Percentiles rank a stretch among this genome's conserved stretches.
phyloP scores from a whole-genome alignment of 73 alveolate genomes.

The Tetrahymena thermophila region DNA sequence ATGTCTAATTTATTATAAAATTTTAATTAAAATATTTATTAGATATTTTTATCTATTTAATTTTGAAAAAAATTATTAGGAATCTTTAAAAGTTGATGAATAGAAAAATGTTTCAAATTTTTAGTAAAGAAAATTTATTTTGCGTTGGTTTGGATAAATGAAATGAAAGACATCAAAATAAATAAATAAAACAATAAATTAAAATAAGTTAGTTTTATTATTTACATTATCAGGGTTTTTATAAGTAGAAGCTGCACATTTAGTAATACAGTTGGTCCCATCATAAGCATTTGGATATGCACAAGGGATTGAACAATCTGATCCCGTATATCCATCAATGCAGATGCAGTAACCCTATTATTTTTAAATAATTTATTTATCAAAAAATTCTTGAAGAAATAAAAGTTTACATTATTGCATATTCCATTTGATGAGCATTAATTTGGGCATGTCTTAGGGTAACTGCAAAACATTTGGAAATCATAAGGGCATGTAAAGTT shows the following conservation, averaged over 20 bases:
- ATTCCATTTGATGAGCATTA: neutral
- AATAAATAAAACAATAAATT: neutral
- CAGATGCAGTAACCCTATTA: neutral
- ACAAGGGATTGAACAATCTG: neutral
- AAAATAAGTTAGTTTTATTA: neutral
- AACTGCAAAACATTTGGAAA: neutral
- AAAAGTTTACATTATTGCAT: neutral
- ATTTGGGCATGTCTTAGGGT: neutral
- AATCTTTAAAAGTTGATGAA: too few species aligned
- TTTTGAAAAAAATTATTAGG: too few species aligned
- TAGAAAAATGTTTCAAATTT: too few species aligned
- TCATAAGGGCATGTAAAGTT: neutral
- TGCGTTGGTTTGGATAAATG: too few species aligned
- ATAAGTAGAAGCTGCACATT: neutral
- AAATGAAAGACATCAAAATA: too few species aligned
- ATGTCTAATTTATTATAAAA: neutral
- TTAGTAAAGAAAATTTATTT: too few species aligned
- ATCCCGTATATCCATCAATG: neutral
- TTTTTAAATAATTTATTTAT: neutral
- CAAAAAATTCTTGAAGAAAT: neutral
- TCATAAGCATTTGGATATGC: neutral
- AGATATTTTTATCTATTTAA: neutral
- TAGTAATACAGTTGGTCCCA: neutral
- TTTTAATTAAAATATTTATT: neutral
- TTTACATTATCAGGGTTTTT: neutral